Evolutionary conservation across 176 grass and related monocot genomes (phyloP).

Genomic region (Aegilops umbellulata): DNA sequence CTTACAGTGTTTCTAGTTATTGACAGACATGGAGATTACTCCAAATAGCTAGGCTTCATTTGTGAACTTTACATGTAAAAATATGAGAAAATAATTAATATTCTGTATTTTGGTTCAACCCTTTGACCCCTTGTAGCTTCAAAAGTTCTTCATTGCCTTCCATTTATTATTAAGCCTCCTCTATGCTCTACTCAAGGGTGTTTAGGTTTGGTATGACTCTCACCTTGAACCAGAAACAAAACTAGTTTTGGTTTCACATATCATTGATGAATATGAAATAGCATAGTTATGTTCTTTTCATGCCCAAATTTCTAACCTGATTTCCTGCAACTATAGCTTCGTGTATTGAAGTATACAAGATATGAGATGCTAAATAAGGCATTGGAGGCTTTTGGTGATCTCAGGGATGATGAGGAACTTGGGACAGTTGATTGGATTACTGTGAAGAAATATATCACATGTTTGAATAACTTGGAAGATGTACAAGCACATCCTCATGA

Average conservation of each 20-base stretch:
- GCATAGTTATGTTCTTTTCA: neutral
- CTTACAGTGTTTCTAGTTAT: no score
- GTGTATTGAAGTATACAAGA: constrained; percentile 75
- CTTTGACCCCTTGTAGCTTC: no score
- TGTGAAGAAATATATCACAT: constrained; percentile 80
- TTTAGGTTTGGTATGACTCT: no score
- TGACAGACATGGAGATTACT: no score
- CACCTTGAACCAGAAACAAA: no score
- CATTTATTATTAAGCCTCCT: no score
- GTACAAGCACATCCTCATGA: constrained; percentile 77
- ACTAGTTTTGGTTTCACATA: neutral
- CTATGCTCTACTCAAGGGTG: no score
- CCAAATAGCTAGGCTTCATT: no score
- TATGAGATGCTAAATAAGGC: constrained; percentile 95
- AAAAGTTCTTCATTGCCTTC: no score
- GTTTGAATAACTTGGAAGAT: constrained; percentile 74
- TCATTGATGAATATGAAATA: constrained; percentile 13
- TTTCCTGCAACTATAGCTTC: constrained; percentile 51
- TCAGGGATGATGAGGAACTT: constrained; percentile 92
- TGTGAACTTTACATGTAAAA: no score
- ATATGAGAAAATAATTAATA: no score
- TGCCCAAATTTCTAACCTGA: neutral
- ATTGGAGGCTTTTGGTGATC: constrained; percentile 77
- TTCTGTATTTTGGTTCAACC: no score
- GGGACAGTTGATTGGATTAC: constrained; percentile 84